These are phyloP conservation scores for Annulohypoxylon stygium DNA, from an alignment of 495 filamentous ascomycete genomes.

Conservation along the genomic window DNA sequence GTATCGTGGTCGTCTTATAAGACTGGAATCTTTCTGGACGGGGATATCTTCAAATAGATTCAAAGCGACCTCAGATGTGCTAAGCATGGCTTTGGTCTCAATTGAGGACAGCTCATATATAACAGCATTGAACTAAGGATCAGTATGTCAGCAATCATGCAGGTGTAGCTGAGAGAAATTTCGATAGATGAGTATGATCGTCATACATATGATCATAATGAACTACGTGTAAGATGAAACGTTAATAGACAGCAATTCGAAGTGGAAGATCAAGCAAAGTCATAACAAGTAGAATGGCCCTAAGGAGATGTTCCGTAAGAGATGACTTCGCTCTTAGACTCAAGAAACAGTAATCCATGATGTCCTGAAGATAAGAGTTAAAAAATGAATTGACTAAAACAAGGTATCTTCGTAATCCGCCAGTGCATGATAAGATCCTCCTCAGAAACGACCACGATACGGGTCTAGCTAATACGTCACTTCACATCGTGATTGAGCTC, in stretches of 20 bases:
- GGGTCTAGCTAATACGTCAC: neutral
- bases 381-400: slow-evolving; percentile 11
- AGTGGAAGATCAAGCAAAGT: neutral
- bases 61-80: too few relatives aligned
- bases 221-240: neutral
- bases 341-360: neutral
- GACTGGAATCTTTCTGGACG: neutral
- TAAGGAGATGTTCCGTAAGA: neutral
- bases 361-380: neutral
- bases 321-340: neutral
- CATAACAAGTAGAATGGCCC: neutral
- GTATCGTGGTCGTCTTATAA: neutral
- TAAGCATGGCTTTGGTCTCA: neutral
- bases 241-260: neutral
- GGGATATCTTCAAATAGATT: slow-evolving; percentile 1
- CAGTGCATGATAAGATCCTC: slow-evolving; percentile 7
- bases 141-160: neutral
- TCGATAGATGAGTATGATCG: neutral
- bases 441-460: slow-evolving; percentile 2
- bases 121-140: neutral
- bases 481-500: neutral
- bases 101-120: neutral
- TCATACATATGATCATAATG: neutral
- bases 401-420: slow-evolving; percentile 33
- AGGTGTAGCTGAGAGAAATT: neutral